Percentiles rank a stretch among this genome's conserved stretches.
These are phyloP conservation scores for Penicillium psychrosexuale DNA, from an alignment of 2,329 filamentous ascomycete species.

Conservation along the genomic window DNA sequence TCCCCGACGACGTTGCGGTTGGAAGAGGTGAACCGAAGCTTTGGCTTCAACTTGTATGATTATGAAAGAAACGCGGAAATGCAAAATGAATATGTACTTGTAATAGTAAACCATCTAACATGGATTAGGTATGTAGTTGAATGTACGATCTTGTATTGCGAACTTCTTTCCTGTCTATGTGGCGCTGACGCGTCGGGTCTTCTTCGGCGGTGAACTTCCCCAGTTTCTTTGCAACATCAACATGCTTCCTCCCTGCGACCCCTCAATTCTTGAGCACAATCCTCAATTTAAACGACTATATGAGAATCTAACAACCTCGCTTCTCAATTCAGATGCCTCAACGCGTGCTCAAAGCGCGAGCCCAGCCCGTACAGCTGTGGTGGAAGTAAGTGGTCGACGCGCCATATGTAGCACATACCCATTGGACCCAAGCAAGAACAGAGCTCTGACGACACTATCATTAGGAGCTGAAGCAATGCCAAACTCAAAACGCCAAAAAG, in stretches of 20 bases:
- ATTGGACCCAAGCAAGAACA: not conserved
- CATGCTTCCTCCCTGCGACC: conserved; percentile 46
- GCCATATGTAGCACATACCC: not conserved
- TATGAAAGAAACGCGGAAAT: conserved; percentile 40
- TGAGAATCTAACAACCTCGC: conserved; percentile 36
- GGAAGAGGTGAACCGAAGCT: conserved; percentile 17
- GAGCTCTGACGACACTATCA: not conserved
- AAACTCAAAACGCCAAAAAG: conserved; percentile 33
- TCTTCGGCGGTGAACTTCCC: conserved; percentile 20
- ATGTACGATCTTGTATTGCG: not conserved
- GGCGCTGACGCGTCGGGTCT: not conserved
- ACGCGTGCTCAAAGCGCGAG: conserved; percentile 32
- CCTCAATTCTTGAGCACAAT: conserved; percentile 39
- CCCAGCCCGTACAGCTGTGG: conserved; percentile 29
- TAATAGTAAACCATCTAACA: conserved; percentile 6
- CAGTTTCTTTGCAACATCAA: conserved; percentile 13
- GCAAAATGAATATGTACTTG: conserved; percentile 27
- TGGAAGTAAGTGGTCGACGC: conserved; percentile 30
- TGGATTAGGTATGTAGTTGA: not conserved
- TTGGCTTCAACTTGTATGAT: conserved; percentile 35
- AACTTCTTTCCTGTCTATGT: not conserved
- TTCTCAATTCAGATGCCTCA: conserved; percentile 43
- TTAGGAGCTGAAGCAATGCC: conserved; percentile 38
- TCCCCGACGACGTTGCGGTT: conserved; percentile 14
- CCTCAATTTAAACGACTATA: conserved; percentile 44